Conservation (phyloP, 257 asterid genomes). For the Penstemon eatonii region DNA sequence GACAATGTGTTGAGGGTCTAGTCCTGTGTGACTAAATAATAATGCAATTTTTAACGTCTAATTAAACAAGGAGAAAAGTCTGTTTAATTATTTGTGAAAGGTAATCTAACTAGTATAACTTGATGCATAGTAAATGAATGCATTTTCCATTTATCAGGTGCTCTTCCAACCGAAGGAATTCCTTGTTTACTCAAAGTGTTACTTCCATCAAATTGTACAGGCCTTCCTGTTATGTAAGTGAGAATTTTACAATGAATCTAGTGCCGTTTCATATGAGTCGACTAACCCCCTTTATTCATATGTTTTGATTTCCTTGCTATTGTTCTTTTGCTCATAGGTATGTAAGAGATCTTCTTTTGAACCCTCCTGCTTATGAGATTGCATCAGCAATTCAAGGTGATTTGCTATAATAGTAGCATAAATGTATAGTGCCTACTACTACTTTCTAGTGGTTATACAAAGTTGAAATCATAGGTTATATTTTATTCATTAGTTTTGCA, state of each 20-base stretch:
- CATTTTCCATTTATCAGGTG: slow-evolving; percentile 53
- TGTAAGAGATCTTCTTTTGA: slow-evolving; percentile 84
- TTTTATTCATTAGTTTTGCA: background rate
- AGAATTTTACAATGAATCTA: slow-evolving; percentile 21
- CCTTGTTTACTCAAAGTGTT: slow-evolving; percentile 88
- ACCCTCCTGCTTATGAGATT: slow-evolving; percentile 90
- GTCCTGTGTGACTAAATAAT: no score
- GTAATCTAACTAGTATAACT: background rate
- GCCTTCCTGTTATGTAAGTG: slow-evolving; percentile 86
- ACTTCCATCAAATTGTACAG: slow-evolving; percentile 82
- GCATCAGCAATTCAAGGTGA: slow-evolving; percentile 81
- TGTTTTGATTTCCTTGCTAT: slow-evolving; percentile 20
- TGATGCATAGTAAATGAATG: slow-evolving; percentile 8
- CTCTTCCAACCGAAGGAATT: slow-evolving; percentile 97
- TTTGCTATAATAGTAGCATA: slow-evolving; percentile 11
- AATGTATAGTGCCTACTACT: background rate
- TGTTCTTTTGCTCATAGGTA: slow-evolving; percentile 53
- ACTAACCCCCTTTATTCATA: background rate
- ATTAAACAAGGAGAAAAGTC: background rate
- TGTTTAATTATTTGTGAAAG: slow-evolving; percentile 12
- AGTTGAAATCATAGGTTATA: background rate
- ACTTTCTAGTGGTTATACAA: slow-evolving; percentile 13
- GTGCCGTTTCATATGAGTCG: background rate
- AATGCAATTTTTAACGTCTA: no score
- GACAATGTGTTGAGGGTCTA: no score